Base-by-base conservation (phyloP, 495 filamentous ascomycete genomes). In the Rhypophila decipiens region DNA sequence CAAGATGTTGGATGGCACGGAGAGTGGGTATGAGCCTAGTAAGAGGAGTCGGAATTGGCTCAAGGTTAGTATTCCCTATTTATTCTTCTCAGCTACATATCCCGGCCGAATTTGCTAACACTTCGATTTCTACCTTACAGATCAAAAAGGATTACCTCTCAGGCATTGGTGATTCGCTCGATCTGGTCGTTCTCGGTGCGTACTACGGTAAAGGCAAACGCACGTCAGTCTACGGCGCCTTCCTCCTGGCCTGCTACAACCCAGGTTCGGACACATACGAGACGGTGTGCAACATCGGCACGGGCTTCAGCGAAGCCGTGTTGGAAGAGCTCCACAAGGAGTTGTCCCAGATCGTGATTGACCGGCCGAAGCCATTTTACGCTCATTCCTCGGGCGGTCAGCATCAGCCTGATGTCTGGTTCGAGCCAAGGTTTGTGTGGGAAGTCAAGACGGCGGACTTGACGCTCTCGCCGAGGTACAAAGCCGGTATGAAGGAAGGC, bases 331-430 rank as follows among this genome's bases (percentile, higher is more conserved):
- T 97, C 9, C 83, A 98, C 70, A 66, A 71, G 10, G 71, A 80
- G 39, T 78, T 98, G 21, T 79, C 72, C 0, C 70, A 79, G 3
- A 73, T 86, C 39, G 77, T 83, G 50, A 98, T 98, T 55, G 88
- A 95, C 55, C 80, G 80, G 9, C 82, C 93, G 2, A 97, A 97
- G 51, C 93, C 94, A 2, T 98, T 95, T 66, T 98, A 96, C 63
- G 71, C 80, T 1, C 94, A 98, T 60, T 87, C 84, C 5, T 74
- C 71, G 1, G 87, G 86, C 20, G 82, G 83, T 24, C 90, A 94
- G 57, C 85, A 95, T 56, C 93, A 97, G 64, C 93, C 93, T 1
- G 94, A 98, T 62, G 91, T 98, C 24, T 98, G 93, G 93, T 94
- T 98, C 62, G 93, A 97, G 67, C 88, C 91, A 3, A 80, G 81